Conservation (phyloP, 768 basidiomycete species). For the Xerocomellus dryophilus region DNA sequence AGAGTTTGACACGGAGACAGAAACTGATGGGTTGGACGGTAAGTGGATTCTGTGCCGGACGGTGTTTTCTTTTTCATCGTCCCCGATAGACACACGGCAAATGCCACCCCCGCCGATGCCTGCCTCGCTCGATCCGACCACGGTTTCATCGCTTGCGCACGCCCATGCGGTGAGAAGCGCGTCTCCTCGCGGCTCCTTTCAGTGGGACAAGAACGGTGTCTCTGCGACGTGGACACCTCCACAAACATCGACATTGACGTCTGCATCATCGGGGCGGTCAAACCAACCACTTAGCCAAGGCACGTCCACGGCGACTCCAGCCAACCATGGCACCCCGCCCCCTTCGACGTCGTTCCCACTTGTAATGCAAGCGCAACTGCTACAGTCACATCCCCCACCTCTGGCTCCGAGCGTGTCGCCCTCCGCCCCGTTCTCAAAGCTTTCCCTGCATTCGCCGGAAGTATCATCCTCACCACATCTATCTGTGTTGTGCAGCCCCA, state of each 20-base stretch:
- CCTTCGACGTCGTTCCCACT: neutral
- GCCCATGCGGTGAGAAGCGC: constrained; percentile 13
- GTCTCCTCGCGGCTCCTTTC: constrained; percentile 20
- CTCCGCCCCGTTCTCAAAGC: constrained; percentile 48
- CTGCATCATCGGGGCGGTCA: neutral
- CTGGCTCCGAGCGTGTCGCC: constrained; percentile 36
- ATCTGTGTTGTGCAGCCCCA: constrained; percentile 9
- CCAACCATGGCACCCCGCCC: neutral
- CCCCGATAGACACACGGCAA: constrained; percentile 35
- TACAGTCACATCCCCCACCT: neutral
- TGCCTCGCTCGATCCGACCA: constrained; percentile 41
- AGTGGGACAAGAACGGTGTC: constrained; percentile 15
- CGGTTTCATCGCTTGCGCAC: constrained; percentile 31
- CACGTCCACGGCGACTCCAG: neutral
- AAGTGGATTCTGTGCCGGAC: constrained; percentile 1
- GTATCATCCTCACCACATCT: constrained; percentile 9
- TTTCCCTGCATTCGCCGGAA: constrained; percentile 44
- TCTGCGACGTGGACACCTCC: constrained; percentile 13
- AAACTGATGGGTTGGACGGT: constrained; percentile 26
- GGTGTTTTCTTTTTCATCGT: neutral
- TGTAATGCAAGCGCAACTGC: neutral
- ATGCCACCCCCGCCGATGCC: constrained; percentile 56
- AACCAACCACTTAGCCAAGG: constrained; percentile 9
- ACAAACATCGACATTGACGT: constrained; percentile 1
- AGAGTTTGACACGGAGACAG: constrained; percentile 33